A percentile compares a stretch with the other conserved stretches of the same genome.
These are phyloP conservation scores for Talaromyces sp. DNA, from an alignment of 2,329 filamentous ascomycete genomes.

Conservation along the genomic window DNA sequence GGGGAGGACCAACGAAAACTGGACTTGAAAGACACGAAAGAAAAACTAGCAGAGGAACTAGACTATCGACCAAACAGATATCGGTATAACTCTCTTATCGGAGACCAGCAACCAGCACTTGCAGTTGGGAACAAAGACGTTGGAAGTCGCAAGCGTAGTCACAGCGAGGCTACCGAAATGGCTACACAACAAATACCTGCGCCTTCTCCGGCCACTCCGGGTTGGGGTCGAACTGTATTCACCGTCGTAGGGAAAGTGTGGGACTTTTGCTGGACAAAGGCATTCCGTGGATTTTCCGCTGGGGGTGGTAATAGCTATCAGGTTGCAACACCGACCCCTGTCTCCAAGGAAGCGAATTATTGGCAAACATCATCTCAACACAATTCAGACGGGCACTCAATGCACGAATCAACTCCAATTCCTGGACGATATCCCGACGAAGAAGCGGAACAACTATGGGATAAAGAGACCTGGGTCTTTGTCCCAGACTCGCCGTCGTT, in stretches of 20 bases:
- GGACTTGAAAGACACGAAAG: slow-evolving; percentile 20
- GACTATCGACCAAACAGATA: slow-evolving; percentile 43
- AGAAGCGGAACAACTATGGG: slow-evolving; percentile 23
- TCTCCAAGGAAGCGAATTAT: slow-evolving; percentile 21
- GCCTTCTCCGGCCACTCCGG: slow-evolving; percentile 15
- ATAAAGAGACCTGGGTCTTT: slow-evolving; percentile 63
- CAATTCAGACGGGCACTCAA: neutral
- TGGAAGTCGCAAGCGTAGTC: slow-evolving; percentile 17
- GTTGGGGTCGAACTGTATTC: slow-evolving; percentile 41
- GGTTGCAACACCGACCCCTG: slow-evolving; percentile 53
- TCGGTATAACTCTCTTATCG: slow-evolving; percentile 21
- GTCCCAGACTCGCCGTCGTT: slow-evolving; percentile 37
- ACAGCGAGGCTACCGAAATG: slow-evolving; percentile 13
- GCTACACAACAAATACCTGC: slow-evolving; percentile 16
- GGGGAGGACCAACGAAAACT: slow-evolving; percentile 6
- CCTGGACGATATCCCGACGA: slow-evolving; percentile 53
- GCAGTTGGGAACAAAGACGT: slow-evolving; percentile 31
- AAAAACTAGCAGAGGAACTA: slow-evolving; percentile 25
- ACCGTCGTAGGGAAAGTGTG: slow-evolving; percentile 62
- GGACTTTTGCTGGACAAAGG: slow-evolving; percentile 68
- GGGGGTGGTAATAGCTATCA: slow-evolving; percentile 62
- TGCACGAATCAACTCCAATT: slow-evolving; percentile 40
- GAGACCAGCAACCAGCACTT: slow-evolving; percentile 25
- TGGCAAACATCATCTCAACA: slow-evolving; percentile 28
- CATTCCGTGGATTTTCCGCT: slow-evolving; percentile 80